Evolutionary conservation across 192 early-diverging fungal genomes (phyloP), one percentile per base, ranked within the genome.

Genomic region (Entomortierella parvispora): DNA sequence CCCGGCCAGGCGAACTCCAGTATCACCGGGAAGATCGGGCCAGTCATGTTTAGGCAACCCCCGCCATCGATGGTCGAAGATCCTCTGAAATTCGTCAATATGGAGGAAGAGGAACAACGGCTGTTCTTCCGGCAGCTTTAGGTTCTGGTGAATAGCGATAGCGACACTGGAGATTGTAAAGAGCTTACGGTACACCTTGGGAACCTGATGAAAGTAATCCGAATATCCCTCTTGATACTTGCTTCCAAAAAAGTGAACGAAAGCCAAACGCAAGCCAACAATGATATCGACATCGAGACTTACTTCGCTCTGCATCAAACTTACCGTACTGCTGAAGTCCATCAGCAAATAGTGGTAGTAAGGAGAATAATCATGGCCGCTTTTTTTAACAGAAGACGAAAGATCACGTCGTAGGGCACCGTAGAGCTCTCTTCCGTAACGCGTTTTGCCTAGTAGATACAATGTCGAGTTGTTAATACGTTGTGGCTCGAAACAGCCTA

Each of bases 201-300:
- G n/a, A n/a, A n/a, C n/a, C n/a, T n/a, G n/a, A n/a, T 10, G 3
- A n/a, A 23, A 25, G 57, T 32, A 59, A 4, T 29, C 32, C 32
- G 22, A 5, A 59, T 32, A 59, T 44, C 37, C 23, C 17, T 43
- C 43, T 0, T 29, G 2, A 17, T 59, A 59, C n/a, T 33, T 34
- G 37, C 32, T n/a, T 4, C 29, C 9, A 4, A 59, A 23, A 32
- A 29, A 59, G 20, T 43, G 23, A n/a, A n/a, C 9, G 34, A 32
- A 59, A 2, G 57, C 57, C 57, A 59, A 43, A 23, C 57, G 32
- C 29, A 59, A 43, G 57, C 57, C 58, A 34, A 59, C 28, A 44
- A 59, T 59, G 15, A 23, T 59, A 3, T 37, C 34, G 20, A 33
- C 23, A 17, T 20, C 10, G 37, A 59, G 58, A 22, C 44, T 22